These are phyloP conservation scores for Nakazawaea molendinolei DNA, from an alignment of 805 yeast species.

Conservation along the genomic window DNA sequence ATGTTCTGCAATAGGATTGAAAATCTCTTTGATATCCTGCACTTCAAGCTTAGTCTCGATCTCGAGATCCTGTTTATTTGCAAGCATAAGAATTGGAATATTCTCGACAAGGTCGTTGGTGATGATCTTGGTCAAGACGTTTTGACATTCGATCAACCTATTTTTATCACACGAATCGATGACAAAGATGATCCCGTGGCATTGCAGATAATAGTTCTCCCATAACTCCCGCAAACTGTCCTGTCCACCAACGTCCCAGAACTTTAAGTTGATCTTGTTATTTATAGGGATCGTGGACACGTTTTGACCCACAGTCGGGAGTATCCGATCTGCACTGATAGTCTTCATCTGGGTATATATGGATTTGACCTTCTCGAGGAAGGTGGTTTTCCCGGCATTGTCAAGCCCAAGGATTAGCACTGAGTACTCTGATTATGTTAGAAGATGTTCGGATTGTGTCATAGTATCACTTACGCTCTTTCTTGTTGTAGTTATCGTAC, in stretches of 20 bases:
- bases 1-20: conserved; percentile 76
- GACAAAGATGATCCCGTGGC: conserved; percentile 89
- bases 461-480: conserved; percentile 35
- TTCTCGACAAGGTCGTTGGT: conserved; percentile 60
- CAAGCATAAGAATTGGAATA: conserved; percentile 88
- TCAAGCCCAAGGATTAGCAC: conserved; percentile 83
- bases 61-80: conserved; percentile 84
- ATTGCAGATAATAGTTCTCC: conserved; percentile 76
- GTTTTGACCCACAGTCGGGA: conserved; percentile 96
- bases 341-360: conserved; percentile 41
- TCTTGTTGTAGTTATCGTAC: conserved; percentile 49
- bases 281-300: conserved; percentile 40
- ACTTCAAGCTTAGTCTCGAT: conserved; percentile 49
- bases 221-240: conserved; percentile 77
- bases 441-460: conserved; percentile 8
- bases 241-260: conserved; percentile 98
- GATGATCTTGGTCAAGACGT: conserved; percentile 53
- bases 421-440: conserved; percentile 47
- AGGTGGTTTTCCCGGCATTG: conserved; percentile 92
- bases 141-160: conserved; percentile 76
- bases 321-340: conserved; percentile 52
- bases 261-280: conserved; percentile 49
- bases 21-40: conserved; percentile 73
- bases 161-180: conserved; percentile 87
- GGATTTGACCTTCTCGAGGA: conserved; percentile 59